Conservation (phyloP, 352 stramenopile genomes). For the Ochromonadaceae sp. region DNA sequence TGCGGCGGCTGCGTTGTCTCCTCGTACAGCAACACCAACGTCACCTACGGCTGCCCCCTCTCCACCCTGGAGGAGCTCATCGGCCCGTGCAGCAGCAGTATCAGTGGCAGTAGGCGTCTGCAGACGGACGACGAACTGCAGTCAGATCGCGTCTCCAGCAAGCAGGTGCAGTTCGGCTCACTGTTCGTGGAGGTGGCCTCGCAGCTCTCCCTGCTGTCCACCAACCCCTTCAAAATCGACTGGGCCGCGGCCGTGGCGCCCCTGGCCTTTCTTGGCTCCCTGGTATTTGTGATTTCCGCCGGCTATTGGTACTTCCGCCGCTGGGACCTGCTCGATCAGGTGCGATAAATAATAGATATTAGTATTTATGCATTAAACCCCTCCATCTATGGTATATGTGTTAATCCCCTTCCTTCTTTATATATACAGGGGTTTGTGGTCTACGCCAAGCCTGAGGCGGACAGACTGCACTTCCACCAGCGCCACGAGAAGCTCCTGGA, state of each 20-base stretch:
- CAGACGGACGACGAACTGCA: not conserved
- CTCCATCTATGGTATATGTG: too few relatives aligned
- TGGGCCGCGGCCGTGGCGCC: not conserved
- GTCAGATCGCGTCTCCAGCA: not conserved
- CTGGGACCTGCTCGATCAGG: not conserved
- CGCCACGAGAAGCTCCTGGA: too few relatives aligned
- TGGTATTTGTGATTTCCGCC: not conserved
- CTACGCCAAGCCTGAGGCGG: too few relatives aligned
- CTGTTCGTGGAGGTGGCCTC: not conserved
- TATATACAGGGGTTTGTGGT: too few relatives aligned
- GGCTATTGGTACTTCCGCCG: not conserved
- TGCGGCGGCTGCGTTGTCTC: not conserved
- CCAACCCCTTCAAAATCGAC: conserved; percentile 9
- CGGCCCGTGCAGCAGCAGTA: not conserved
- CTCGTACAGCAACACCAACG: conserved; percentile 8
- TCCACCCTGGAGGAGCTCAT: not conserved
- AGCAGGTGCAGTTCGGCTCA: not conserved
- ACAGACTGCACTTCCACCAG: too few relatives aligned
- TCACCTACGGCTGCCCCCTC: not conserved
- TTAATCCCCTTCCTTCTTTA: too few relatives aligned
- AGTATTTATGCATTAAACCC: too few relatives aligned
- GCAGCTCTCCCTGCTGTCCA: not conserved
- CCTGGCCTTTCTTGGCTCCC: not conserved
- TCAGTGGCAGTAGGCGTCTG: not conserved
- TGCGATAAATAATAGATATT: too few relatives aligned